These are phyloP conservation scores for Starmerella gropengiesseri DNA, from an alignment of 805 yeast genomes.

Conservation along the genomic window DNA sequence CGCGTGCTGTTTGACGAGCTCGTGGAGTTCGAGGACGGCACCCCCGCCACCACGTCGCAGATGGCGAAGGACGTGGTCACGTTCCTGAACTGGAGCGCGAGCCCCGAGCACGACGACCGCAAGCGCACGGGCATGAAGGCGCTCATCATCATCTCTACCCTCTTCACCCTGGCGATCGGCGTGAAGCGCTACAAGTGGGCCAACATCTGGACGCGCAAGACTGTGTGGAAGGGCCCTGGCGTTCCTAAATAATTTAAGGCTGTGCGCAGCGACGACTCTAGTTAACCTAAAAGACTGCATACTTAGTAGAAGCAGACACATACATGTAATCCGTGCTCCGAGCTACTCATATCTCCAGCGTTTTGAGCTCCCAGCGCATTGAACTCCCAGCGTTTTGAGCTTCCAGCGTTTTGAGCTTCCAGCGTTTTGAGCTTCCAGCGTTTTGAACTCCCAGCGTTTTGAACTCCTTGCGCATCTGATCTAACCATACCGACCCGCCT, in stretches of 20 bases:
- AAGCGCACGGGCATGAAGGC: conserved; percentile 95
- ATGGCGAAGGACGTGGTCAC: conserved; percentile 98
- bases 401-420: too few species aligned
- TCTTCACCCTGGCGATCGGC: conserved; percentile 76
- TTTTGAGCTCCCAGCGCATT: too few species aligned
- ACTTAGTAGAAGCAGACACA: not conserved
- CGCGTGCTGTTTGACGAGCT: conserved; percentile 94
- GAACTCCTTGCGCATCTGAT: too few species aligned
- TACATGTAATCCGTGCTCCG: not conserved
- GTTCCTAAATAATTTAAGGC: conserved; percentile 16
- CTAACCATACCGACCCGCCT: too few species aligned
- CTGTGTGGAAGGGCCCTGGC: conserved; percentile 40
- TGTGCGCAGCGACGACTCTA: too few species aligned
- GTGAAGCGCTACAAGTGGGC: conserved; percentile 98
- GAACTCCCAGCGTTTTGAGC: too few species aligned
- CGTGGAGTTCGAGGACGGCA: conserved; percentile 98
- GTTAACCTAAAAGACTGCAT: not conserved
- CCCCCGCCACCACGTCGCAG: conserved; percentile 96
- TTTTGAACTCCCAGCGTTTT: too few species aligned
- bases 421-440: too few species aligned
- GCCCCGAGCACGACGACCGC: conserved; percentile 98
- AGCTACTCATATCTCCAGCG: too few species aligned
- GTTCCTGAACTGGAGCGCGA: conserved; percentile 96
- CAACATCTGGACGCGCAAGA: conserved; percentile 87
- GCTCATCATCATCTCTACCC: conserved; percentile 59